Evolutionary conservation across 495 filamentous ascomycete genomes (phyloP).

Genomic region (Podospora didyma): DNA sequence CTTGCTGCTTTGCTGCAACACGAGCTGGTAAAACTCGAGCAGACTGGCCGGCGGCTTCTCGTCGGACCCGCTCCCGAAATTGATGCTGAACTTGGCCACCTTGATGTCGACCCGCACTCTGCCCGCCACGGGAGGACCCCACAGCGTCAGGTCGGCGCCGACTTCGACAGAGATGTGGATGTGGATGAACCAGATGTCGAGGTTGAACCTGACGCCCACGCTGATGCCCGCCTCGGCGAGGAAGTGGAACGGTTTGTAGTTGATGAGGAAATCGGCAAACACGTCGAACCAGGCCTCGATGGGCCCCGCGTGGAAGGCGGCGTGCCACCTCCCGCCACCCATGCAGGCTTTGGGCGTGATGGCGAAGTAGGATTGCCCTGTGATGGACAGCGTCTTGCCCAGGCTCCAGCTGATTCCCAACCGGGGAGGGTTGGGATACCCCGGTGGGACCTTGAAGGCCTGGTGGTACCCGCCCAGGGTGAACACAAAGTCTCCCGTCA

Average conservation of each 20-base stretch:
- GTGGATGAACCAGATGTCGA: conserved; percentile 35
- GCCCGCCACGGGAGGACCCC: conserved; percentile 26
- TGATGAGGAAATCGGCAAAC: conserved; percentile 46
- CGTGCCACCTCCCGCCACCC: conserved; percentile 40
- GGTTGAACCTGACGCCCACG: conserved; percentile 35
- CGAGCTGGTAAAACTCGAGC: background rate
- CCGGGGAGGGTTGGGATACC: conserved; percentile 43
- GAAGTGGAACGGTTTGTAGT: conserved; percentile 48
- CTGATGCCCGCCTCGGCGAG: conserved; percentile 30
- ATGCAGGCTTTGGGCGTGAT: conserved; percentile 51
- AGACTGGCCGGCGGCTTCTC: background rate
- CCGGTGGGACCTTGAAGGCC: conserved; percentile 29
- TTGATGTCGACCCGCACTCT: background rate
- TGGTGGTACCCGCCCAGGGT: conserved; percentile 50
- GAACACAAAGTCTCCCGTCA: conserved; percentile 48
- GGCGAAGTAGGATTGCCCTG: conserved; percentile 47
- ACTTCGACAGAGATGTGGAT: conserved; percentile 34
- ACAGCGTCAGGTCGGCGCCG: conserved; percentile 32
- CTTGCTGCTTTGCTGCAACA: conserved; percentile 21
- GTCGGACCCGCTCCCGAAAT: background rate
- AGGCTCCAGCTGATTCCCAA: conserved; percentile 40
- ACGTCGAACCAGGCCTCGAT: conserved; percentile 43
- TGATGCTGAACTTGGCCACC: background rate
- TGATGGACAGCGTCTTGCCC: conserved; percentile 29
- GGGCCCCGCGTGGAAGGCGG: conserved; percentile 22